These are phyloP conservation scores for Leccinellum rugosiceps DNA, from an alignment of 768 basidiomycete species.

Conservation along the genomic window DNA sequence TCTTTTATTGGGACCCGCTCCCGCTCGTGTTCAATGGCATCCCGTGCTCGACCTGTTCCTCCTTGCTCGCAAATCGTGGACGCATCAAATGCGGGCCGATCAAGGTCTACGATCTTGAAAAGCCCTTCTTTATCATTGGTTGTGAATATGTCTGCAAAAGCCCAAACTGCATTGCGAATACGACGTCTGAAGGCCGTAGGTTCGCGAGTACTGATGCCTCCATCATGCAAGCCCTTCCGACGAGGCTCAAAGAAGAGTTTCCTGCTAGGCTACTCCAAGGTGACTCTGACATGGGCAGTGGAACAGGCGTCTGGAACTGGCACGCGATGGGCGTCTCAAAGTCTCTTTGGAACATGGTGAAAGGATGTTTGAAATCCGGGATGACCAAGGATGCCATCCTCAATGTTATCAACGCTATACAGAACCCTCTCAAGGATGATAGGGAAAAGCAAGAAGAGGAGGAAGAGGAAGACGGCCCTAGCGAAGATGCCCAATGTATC, in stretches of 20 bases:
- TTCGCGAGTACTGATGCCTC: slow-evolving; percentile 72
- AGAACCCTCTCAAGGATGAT: slow-evolving; percentile 38
- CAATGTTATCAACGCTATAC: slow-evolving; percentile 55
- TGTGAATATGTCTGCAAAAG: slow-evolving; percentile 73
- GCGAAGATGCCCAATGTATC: slow-evolving; percentile 29
- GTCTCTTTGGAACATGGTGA: slow-evolving; percentile 71
- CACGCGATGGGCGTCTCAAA: slow-evolving; percentile 68
- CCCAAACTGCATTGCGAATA: slow-evolving; percentile 40
- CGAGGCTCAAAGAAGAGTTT: slow-evolving; percentile 69
- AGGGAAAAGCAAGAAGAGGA: slow-evolving; percentile 35
- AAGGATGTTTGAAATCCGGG: slow-evolving; percentile 54
- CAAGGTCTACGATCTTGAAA: slow-evolving; percentile 76
- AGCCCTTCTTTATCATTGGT: slow-evolving; percentile 82
- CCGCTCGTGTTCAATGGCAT: slow-evolving; percentile 83
- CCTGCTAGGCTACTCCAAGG: slow-evolving; percentile 60
- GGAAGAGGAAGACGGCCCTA: slow-evolving; percentile 31
- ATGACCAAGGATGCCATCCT: slow-evolving; percentile 61
- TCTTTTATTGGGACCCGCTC: slow-evolving; percentile 86
- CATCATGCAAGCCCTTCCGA: slow-evolving; percentile 67
- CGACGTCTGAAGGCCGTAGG: slow-evolving; percentile 52
- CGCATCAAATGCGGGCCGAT: slow-evolving; percentile 72
- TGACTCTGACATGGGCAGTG: slow-evolving; percentile 55
- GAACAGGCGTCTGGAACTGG: slow-evolving; percentile 72
- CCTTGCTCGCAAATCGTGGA: slow-evolving; percentile 62
- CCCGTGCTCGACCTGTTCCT: slow-evolving; percentile 62